These are phyloP conservation scores for Cryptosporidium bovis DNA, from an alignment of 169 alveolate genomes.

Conservation along the genomic window DNA sequence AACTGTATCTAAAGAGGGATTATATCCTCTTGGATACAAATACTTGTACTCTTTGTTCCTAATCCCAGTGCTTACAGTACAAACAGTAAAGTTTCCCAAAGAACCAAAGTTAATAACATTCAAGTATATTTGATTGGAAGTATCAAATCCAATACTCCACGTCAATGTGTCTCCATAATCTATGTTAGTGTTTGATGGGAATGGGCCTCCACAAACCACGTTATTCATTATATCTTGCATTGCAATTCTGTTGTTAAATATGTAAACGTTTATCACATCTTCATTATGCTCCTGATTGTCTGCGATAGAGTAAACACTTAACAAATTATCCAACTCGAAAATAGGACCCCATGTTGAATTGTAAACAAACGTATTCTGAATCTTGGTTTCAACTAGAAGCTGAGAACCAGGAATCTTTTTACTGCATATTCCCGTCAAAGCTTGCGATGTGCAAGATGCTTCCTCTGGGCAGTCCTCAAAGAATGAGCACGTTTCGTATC, in stretches of 20 bases:
- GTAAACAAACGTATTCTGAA: conserved; percentile 31
- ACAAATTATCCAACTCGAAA: conserved; percentile 19
- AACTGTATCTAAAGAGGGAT: conserved; percentile 19
- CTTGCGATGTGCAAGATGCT: conserved; percentile 40
- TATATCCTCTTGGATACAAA: conserved; percentile 54
- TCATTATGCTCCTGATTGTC: background rate
- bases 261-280: conserved; percentile 26
- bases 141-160: conserved; percentile 61
- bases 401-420: conserved; percentile 33
- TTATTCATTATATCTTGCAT: conserved; percentile 42
- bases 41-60: background rate
- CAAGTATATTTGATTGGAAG: conserved; percentile 26
- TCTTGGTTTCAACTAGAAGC: background rate
- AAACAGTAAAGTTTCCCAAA: conserved; percentile 30
- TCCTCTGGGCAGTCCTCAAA: conserved; percentile 40
- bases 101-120: conserved; percentile 3
- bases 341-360: conserved; percentile 57
- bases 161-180: conserved; percentile 17
- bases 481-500: conserved; percentile 54
- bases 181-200: conserved; percentile 4
- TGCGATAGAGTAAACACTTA: background rate
- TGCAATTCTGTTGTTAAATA: conserved; percentile 60
- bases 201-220: conserved; percentile 58
- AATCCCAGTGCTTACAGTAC: conserved; percentile 31
- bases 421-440: conserved; percentile 20